Conservation (phyloP, 768 basidiomycete species). For the Mycena amicta region DNA sequence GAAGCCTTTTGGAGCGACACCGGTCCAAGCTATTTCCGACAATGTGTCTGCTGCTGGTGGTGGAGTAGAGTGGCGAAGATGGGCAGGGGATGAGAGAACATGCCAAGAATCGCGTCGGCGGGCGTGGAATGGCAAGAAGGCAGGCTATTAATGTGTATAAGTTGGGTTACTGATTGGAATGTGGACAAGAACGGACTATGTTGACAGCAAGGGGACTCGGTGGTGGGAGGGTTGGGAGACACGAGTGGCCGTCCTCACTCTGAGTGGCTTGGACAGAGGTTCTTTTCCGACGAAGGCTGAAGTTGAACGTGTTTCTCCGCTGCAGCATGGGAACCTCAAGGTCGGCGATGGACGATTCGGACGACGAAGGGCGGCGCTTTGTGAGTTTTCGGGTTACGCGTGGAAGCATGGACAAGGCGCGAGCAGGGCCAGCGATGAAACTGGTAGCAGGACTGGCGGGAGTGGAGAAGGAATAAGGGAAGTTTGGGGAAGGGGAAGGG, state of each 20-base stretch:
- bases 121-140: conserved; percentile 16
- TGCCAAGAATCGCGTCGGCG: conserved; percentile 22
- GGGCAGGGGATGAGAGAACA: not conserved
- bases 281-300: conserved; percentile 15
- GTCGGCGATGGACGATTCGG: not conserved
- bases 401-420: conserved; percentile 9
- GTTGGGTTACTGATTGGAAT: not conserved
- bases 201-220: conserved; percentile 12
- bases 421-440: conserved; percentile 1
- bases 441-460: conserved; percentile 3
- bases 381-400: conserved; percentile 13
- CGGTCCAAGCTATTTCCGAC: conserved; percentile 12
- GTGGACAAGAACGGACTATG: not conserved
- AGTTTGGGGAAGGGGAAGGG: conserved; percentile 14
- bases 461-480: conserved; percentile 9
- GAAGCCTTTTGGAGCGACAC: conserved; percentile 1
- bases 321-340: not conserved
- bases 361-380: conserved; percentile 13
- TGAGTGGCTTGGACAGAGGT: not conserved
- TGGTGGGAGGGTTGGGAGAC: conserved; percentile 7
- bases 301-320: conserved; percentile 14
- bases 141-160: conserved; percentile 5
- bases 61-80: conserved; percentile 1
- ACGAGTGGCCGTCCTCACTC: conserved; percentile 4
- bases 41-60: conserved; percentile 8